Conservation (phyloP, 2,329 filamentous ascomycete species). For the Colletotrichum sp. region DNA sequence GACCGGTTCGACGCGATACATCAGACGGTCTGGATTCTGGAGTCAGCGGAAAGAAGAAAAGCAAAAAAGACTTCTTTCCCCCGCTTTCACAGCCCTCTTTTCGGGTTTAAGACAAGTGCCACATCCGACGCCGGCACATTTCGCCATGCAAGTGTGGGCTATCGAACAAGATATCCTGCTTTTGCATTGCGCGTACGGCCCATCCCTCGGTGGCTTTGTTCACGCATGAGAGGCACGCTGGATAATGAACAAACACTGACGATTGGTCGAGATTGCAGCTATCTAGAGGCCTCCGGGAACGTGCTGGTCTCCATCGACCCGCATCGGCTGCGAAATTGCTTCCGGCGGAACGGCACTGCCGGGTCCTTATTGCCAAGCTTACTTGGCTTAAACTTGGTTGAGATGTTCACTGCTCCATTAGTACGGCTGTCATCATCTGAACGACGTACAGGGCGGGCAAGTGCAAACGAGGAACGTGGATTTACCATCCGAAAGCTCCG, state of each 20-base stretch:
- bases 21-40: conserved; percentile 9
- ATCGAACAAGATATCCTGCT: background rate
- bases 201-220: conserved; percentile 4
- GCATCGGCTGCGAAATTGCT: background rate
- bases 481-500: background rate
- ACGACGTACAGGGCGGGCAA: background rate
- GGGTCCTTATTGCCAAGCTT: background rate
- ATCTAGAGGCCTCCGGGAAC: background rate
- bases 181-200: conserved; percentile 10
- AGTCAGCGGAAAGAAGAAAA: background rate
- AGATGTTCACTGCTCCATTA: background rate
- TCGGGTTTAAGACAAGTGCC: background rate
- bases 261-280: background rate
- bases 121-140: background rate
- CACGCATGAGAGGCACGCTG: conserved; percentile 1
- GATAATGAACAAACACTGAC: background rate
- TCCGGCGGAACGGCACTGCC: background rate
- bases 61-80: background rate
- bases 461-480: background rate
- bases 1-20: background rate
- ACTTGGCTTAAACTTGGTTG: background rate
- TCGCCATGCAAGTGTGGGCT: background rate
- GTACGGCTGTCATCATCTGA: background rate
- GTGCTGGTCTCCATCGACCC: background rate
- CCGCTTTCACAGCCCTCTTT: conserved; percentile 8